Conservation (phyloP, 179 eudicot species). For the Heliamphora pulchella region DNA sequence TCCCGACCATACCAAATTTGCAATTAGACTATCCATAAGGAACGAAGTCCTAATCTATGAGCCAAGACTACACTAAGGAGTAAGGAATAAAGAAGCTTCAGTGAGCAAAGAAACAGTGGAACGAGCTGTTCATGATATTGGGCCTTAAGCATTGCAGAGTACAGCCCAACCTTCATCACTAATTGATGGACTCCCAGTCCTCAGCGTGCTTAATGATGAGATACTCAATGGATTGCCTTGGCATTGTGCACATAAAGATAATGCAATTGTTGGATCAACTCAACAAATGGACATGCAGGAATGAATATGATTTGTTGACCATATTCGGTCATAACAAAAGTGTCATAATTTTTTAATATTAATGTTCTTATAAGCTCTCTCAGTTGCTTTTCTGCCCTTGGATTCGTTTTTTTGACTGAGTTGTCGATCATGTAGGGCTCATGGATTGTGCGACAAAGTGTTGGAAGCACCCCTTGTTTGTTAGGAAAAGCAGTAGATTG, state of each 20-base stretch:
- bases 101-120: no score
- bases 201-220: neutral
- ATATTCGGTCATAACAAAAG: neutral
- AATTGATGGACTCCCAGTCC: neutral
- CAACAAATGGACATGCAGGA: neutral
- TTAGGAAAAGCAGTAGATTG: constrained; percentile 97
- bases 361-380: neutral
- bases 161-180: neutral
- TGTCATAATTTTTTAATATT: no score
- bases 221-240: neutral
- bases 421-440: constrained; percentile 62
- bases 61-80: no score
- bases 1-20: no score
- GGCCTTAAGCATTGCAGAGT: neutral
- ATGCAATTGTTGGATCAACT: neutral
- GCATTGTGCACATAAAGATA: neutral
- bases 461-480: constrained; percentile 97
- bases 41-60: no score
- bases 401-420: constrained; percentile 9
- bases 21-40: no score
- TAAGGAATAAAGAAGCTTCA: no score
- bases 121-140: no score
- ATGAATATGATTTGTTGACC: neutral
- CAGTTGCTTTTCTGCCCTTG: neutral
- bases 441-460: constrained; percentile 99